Evolutionary conservation across 2,329 filamentous ascomycete species (phyloP), one percentile per base, ranked within the genome.

Genomic region (Xylaria sp.): DNA sequence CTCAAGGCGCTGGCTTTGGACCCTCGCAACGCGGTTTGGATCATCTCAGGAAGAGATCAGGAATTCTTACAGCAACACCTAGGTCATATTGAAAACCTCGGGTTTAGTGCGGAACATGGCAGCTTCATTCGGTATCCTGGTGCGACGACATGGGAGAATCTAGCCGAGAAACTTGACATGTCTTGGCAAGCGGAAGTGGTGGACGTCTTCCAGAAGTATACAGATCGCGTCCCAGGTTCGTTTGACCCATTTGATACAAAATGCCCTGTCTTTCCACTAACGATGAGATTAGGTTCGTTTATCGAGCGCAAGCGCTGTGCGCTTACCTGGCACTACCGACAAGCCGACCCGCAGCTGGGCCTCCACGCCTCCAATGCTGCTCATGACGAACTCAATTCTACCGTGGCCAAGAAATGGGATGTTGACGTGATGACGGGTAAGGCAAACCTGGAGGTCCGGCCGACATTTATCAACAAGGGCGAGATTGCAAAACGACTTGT

Each of bases 381-480:
- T 77, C 91, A 94, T 72, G 92, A 91, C 79, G 89, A 94, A 73
- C 88, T 99, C 18, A 91, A 97, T 78, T 84, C 86, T 4, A 93
- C 90, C 0, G 91, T 97, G 0, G 90, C 84, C 61, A 91, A 90
- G 78, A 89, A 89, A 72, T 97, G 91, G 88, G 94, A 97, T 57
- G 93, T 98, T 3, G 95, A 98, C 76, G 94, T 99, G 68, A 98
- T 98, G 94, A 89, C 90, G 0, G 96, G 96, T 75, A 99, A 98
- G 83, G 95, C 95, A 70, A 98, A 98, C 79, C 86, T 99, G 31
- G 96, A 99, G 81, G 95, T 98, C 39, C 91, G 96, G n/a, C 95
- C 95, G 33, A 94, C 91, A 0, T 97, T 97, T 77, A 94, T 99
- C 83, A 98, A 98, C 86, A 99, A 99, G 85, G 96, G 96, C 36